Evolutionary conservation across 2,329 filamentous ascomycete genomes (phyloP).

Genomic region (Fusarium sacchari): DNA sequence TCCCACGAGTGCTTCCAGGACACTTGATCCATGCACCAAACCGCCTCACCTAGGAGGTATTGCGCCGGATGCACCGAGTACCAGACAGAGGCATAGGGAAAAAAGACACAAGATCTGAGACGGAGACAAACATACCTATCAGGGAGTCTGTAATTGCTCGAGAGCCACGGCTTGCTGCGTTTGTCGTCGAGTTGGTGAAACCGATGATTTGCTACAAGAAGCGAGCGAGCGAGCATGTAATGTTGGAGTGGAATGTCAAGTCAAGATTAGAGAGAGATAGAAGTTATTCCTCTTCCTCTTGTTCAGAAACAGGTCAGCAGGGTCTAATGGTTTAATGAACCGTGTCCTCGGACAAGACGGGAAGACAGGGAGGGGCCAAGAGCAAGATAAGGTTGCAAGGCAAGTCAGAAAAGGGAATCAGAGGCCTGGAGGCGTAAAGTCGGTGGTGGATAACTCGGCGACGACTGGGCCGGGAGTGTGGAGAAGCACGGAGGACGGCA

Average conservation of each 20-base stretch:
- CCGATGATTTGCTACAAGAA: slow-evolving; percentile 32
- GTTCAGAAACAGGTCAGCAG: slow-evolving; percentile 29
- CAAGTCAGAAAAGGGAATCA: slow-evolving; percentile 40
- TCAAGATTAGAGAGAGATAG: background rate
- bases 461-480: slow-evolving; percentile 48
- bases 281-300: background rate
- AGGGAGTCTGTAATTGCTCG: slow-evolving; percentile 23
- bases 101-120: slow-evolving; percentile 37
- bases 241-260: background rate
- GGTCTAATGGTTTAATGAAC: slow-evolving; percentile 37
- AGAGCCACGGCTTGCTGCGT: slow-evolving; percentile 30
- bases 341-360: slow-evolving; percentile 35
- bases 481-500: slow-evolving; percentile 45
- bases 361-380: slow-evolving; percentile 36
- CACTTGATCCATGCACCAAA: slow-evolving; percentile 47
- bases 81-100: slow-evolving; percentile 34
- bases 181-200: slow-evolving; percentile 37
- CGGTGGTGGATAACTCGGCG: slow-evolving; percentile 49
- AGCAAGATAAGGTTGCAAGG: slow-evolving; percentile 46
- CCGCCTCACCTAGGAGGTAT: slow-evolving; percentile 43
- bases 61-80: slow-evolving; percentile 43
- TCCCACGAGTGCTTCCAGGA: slow-evolving; percentile 37
- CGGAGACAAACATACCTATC: slow-evolving; percentile 42
- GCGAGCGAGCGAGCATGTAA: slow-evolving; percentile 30
- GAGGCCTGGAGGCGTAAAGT: slow-evolving; percentile 37